phyloP scores from a whole-genome alignment of 169 alveolate species.

The Cryptosporidium felis region DNA sequence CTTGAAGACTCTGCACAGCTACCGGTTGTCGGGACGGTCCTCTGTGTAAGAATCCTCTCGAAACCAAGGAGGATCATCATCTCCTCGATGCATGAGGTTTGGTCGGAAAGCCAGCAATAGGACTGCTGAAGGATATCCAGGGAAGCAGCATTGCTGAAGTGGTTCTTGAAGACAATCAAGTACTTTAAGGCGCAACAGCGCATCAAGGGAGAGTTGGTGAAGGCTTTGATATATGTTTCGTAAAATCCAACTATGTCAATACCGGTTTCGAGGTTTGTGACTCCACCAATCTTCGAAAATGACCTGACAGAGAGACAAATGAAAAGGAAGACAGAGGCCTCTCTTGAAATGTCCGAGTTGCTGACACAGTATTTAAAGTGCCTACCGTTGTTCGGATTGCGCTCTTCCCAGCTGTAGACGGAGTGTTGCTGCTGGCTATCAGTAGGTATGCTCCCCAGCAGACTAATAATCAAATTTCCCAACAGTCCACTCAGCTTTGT shows the following conservation, averaged over 20 bases:
- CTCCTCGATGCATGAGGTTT: conserved; percentile 47
- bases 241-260: conserved; percentile 60
- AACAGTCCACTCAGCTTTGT: conserved; percentile 41
- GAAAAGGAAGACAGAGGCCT: conserved; percentile 48
- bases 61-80: conserved; percentile 61
- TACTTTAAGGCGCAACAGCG: conserved; percentile 68
- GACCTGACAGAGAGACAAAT: conserved; percentile 64
- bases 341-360: conserved; percentile 39
- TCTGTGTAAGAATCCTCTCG: conserved; percentile 52
- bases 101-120: conserved; percentile 21
- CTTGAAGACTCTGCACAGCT: not conserved
- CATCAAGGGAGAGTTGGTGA: conserved; percentile 38
- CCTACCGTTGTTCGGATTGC: conserved; percentile 1
- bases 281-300: conserved; percentile 49
- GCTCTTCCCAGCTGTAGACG: conserved; percentile 52
- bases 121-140: conserved; percentile 47
- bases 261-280: conserved; percentile 18
- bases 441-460: conserved; percentile 21
- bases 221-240: conserved; percentile 23
- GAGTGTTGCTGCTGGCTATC: not conserved
- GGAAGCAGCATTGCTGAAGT: not conserved
- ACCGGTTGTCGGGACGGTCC: not conserved
- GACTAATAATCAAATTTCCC: conserved; percentile 18
- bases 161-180: conserved; percentile 33
- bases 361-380: conserved; percentile 6